Base-by-base conservation (phyloP, 2,329 filamentous ascomycete genomes). In the Diplodia intermedia region DNA sequence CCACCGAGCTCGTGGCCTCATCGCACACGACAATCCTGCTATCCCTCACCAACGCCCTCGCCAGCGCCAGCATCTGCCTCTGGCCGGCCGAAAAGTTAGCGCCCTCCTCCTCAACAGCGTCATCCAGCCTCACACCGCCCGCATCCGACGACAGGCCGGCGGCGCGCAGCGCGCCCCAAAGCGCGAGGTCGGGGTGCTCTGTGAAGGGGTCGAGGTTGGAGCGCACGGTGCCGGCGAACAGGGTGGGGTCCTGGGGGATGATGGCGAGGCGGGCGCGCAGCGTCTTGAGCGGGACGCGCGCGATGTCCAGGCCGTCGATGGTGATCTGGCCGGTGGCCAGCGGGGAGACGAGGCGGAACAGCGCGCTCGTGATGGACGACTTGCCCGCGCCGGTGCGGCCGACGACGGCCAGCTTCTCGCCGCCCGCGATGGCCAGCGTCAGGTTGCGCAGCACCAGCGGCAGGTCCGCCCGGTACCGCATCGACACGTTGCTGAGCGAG, bases 11-110 rank as follows among this genome's bases (percentile, higher is more conserved):
- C 0, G 95, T 99, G 0, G 95, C 95, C 80, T 99, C 95, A 82
- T 99, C 95, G 79, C 94, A 97, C 60, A 99, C 90, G 73, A 98
- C 97, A 80, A 98, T 97, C 73, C 91, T 92, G 0, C 90, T 91
- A 52, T 90, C 89, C 40, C 94, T 89, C 4, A 98, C 94, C 2
- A 99, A 87, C 0, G 95, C 95, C 0, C 95, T 89, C 0, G 94
- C 94, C 1, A 99, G 85, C 1, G 95, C 95, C 91, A 98, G 97
- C 60, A 98, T 87, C 79, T 98, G 95, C 3, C 95, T 89, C 81
- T 98, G 94, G 7, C 94, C 94, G 14, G 98, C 89, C 0, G 92
- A 97, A 83, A 97, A 97, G 80, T 98, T 98, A 69, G 97, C 86
- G 0, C 95, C 95, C 81, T 97, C 94, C 76, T 98, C 95, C 73